Evolutionary conservation across 129 eudicot species (phyloP).

Genomic region (Artemisia tridentata): DNA sequence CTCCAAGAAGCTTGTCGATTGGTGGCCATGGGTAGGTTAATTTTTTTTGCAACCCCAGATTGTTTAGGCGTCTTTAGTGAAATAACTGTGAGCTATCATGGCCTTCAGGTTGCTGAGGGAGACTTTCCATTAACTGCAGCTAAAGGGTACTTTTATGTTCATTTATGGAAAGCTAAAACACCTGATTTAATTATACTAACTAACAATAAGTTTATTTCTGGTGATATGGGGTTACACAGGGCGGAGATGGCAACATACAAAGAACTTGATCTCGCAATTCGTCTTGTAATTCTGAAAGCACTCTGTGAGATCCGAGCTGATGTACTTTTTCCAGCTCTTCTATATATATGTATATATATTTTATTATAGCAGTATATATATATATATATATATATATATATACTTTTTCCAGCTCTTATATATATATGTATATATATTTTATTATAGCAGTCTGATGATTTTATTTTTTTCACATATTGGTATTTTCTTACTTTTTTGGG

Average conservation of each 20-base stretch:
- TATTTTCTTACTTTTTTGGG: slow-evolving; percentile 6
- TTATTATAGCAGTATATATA: not conserved
- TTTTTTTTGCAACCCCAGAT: not conserved
- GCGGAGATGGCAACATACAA: slow-evolving; percentile 63
- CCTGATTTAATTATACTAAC: not conserved
- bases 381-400: slow-evolving; percentile 26
- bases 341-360: slow-evolving; percentile 11
- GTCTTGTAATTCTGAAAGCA: slow-evolving; percentile 75
- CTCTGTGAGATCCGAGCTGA: slow-evolving; percentile 85
- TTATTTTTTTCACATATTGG: not conserved
- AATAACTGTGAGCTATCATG: slow-evolving; percentile 12
- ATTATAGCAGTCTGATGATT: not conserved
- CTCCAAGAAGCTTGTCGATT: slow-evolving; percentile 61
- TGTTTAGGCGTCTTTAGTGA: not conserved
- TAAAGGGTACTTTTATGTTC: slow-evolving; percentile 64
- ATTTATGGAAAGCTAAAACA: not conserved
- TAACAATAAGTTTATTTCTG: not conserved
- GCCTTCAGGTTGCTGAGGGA: slow-evolving; percentile 80
- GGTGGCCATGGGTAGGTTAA: slow-evolving; percentile 97
- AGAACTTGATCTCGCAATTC: slow-evolving; percentile 70
- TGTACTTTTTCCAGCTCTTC: slow-evolving; percentile 36
- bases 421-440: slow-evolving; percentile 15
- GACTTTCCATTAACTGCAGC: slow-evolving; percentile 63
- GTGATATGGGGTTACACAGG: slow-evolving; percentile 41
- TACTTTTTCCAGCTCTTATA: slow-evolving; percentile 24